Evolutionary conservation across 257 asterid species (phyloP).

Genomic region (Sherardia arvensis): DNA sequence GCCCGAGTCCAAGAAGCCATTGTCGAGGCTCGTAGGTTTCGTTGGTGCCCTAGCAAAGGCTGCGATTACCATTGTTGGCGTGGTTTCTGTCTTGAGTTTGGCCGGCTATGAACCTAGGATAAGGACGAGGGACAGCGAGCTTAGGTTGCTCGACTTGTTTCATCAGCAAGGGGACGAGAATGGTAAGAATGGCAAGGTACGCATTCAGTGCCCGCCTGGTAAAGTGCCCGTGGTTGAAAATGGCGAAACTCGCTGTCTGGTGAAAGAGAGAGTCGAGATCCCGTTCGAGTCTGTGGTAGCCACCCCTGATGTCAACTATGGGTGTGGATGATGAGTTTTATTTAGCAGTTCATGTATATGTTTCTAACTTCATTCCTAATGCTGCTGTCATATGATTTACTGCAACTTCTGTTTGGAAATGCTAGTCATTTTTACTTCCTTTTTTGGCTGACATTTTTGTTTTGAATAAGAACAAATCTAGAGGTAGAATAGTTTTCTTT

Average conservation of each 20-base stretch:
- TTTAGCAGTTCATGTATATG: neutral
- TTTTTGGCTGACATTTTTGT: neutral
- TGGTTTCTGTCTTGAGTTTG: conserved; percentile 52
- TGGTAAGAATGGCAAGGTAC: conserved; percentile 16
- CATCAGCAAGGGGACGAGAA: conserved; percentile 22
- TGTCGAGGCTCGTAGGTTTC: conserved; percentile 27
- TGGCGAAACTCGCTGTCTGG: conserved; percentile 71
- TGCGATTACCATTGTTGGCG: conserved; percentile 57
- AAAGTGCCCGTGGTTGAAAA: conserved; percentile 56
- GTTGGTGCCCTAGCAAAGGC: conserved; percentile 55
- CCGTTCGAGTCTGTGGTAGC: conserved; percentile 67
- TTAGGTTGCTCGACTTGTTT: conserved; percentile 36
- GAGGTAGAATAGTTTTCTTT: neutral
- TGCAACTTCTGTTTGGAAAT: neutral
- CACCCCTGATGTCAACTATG: conserved; percentile 77
- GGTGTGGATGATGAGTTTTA: conserved; percentile 52
- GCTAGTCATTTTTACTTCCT: neutral
- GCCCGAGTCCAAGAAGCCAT: conserved; percentile 23
- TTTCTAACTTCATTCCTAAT: neutral
- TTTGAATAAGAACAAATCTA: neutral
- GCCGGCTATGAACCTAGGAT: conserved; percentile 69
- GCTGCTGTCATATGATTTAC: neutral
- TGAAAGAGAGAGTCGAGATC: conserved; percentile 83
- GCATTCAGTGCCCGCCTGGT: conserved; percentile 56
- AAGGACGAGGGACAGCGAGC: conserved; percentile 44